Evolutionary conservation across 1,284 basidiomycete species (phyloP), one percentile per base, ranked within the genome.

Genomic region (Tilletia walkeri): DNA sequence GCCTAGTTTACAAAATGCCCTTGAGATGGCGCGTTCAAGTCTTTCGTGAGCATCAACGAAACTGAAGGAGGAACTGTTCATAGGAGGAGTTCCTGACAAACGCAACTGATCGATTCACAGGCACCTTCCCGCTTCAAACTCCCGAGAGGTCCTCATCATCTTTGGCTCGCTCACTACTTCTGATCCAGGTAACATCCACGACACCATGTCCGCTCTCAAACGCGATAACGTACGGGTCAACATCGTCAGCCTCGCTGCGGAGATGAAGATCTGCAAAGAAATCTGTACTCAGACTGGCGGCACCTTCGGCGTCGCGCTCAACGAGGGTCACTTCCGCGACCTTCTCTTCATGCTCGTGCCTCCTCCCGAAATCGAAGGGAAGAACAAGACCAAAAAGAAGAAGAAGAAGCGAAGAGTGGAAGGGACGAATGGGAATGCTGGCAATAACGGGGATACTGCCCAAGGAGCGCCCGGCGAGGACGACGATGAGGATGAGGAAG

Each of bases 281-380:
- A 88, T 98, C 5, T 79, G 78, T 48, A 69, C 67, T 2, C 70
- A 73, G 6, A 83, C 82, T 18, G 78, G 79, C 2, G 82, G 82
- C 4, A 76, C 75, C 36, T 82, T 82, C 81, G 92, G 93, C 36
- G 96, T 99, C 9, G 95, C 93, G 0, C 88, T 98, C 85, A 95
- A 98, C 84, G 96, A 99, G 84, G 93, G 93, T 0, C 95, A 98
- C 84, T 94, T 93, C 85, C 93, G 91, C 77, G 96, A 99, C 80
- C 87, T 98, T 14, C 86, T 99, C 7, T 96, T 97, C 85, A 94
- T 97, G 80, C 88, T 93, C n/a, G 91, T 99, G 34, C 92, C 95
- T 9, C 96, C 95, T 0, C 80, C 79, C 4, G 79, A 79, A 10
- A 73, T 83, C 18, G 74, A 77, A 24, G 72, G 59, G 20, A 71